Percentiles rank a stretch among this genome's conserved stretches.
These are phyloP conservation scores for Fusarium praegraminearum DNA, from an alignment of 2,329 filamentous ascomycete species.

Conservation along the genomic window DNA sequence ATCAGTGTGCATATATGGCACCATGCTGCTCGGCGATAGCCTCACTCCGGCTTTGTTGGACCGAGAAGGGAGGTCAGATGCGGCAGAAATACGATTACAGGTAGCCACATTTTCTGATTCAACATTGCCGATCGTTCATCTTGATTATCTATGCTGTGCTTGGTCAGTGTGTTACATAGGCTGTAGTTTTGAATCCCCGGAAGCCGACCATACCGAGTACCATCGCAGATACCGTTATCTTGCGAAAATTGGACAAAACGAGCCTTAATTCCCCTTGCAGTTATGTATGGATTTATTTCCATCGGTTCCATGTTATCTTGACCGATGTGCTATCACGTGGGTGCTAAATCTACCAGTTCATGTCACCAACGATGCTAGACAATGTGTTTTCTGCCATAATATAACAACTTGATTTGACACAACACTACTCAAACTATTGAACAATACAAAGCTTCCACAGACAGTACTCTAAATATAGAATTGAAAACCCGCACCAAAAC, in stretches of 20 bases:
- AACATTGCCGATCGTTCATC: not conserved
- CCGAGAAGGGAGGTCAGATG: not conserved
- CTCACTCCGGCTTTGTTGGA: slow-evolving; percentile 26
- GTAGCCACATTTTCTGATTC: not conserved
- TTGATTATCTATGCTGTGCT: not conserved
- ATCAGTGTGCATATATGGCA: slow-evolving; percentile 24
- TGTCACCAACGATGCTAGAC: rapidly evolving
- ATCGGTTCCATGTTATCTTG: too few relatives aligned
- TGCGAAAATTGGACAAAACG: not conserved
- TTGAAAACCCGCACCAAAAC: too few relatives aligned
- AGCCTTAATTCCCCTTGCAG: too few relatives aligned
- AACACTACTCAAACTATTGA: too few relatives aligned
- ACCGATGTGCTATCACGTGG: too few relatives aligned
- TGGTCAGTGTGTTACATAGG: not conserved
- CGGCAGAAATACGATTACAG: not conserved
- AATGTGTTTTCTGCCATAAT: too few relatives aligned
- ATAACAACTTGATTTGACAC: too few relatives aligned
- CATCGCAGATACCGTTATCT: slow-evolving; percentile 9
- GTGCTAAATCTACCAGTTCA: too few relatives aligned
- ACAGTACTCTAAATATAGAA: too few relatives aligned
- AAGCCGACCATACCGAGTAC: not conserved
- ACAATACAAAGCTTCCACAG: rapidly evolving
- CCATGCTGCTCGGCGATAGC: slow-evolving; percentile 35
- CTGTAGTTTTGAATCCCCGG: not conserved
- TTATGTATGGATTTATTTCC: too few relatives aligned